Evolutionary conservation across 441 rosid species (phyloP), one percentile per base, ranked within the genome.

Genomic region (Erysimum pusillum): DNA sequence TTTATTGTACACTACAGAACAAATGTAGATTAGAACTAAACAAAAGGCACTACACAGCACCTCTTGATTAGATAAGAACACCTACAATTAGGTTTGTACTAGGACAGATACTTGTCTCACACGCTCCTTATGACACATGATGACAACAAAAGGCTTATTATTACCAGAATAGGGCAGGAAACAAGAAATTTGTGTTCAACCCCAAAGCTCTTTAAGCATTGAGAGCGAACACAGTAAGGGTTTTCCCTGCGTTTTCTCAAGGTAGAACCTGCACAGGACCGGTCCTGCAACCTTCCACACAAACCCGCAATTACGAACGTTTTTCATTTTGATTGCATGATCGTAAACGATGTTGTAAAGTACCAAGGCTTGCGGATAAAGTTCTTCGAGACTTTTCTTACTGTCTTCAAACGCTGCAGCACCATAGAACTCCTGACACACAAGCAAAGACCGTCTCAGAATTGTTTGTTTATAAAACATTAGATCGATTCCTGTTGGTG

Each of bases 241-340:
- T n/a, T n/a, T n/a, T n/a, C n/a, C 85, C 35, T 67, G 35, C 53
- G 60, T 76, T 63, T 59, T 74, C 17, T 3, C 1, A 1, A 62
- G 51, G 73, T 85, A 85, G 0, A 81, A 31, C 46, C 35, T 63
- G 78, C 87, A 88, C 3, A 94, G 78, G 4, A 89, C 90, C 9
- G 87, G 59, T 41, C 98, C 93, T 34, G 97, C 96, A 51, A 85
- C 80, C 60, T 35, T 89, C 98, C 97, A 92, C 12, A 85, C 94
- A 73, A 92, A 90, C 1, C 77, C 20, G 52, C 97, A 90, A 18
- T 32, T 53, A 0, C 6, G 0, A 0, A 54, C 84, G 0, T 7
- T 69, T 9, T 9, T 25, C 28, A 3, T 0, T 2, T 14, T 0
- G 44, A 14, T 77, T 2, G 95, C 96, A 52, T 79, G 49, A 14